Base-by-base conservation (phyloP, 2,329 filamentous ascomycete genomes). In the Fusarium chaquense region DNA sequence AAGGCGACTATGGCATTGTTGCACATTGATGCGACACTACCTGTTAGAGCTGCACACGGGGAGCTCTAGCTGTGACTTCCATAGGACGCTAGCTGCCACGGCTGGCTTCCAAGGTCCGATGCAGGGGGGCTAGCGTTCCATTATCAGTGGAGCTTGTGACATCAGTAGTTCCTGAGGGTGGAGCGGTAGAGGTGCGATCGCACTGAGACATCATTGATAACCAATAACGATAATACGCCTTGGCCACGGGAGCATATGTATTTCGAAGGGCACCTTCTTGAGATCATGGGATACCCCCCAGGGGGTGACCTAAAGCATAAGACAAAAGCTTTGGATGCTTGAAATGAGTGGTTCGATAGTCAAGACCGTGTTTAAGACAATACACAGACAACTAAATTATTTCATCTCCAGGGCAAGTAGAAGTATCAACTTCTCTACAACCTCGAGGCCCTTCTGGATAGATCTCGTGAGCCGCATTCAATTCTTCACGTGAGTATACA, bases 161-260 rank as follows among this genome's bases (percentile, higher is more conserved):
- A 71, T 71, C 68, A 71, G 53, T 53, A 20, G 36, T 49, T 55
- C 16, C 33, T 40, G 38, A 56, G 56, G 56, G 60, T 46, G 67
- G 63, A 55, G 52, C 47, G 59, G 63, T 49, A 71, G 41, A 28
- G 44, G 32, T n/a, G 28, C 24, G 41, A 54, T 68, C 57, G 67
- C 12, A 40, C 36, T 13, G 36, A 40, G 36, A 22, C 36, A 40
- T 40, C n/a, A 40, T 40, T 20, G 36, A 40, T 40, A 40, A 40
- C 67, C 67, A 70, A 70, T 70, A 50, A 56, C 22, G 55, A 50
- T 43, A 53, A 45, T 40, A 55, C 20, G 41, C 35, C 35, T 54
- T 51, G 63, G 57, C 46, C 67, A 71, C 67, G 67, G 26, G 67
- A 69, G 46, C 67, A 64, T 59, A 66, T 35, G 33, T 18, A 46